These are phyloP conservation scores for Pyrus bretschneideri DNA, from an alignment of 306 rosid species.

Conservation along the genomic window DNA sequence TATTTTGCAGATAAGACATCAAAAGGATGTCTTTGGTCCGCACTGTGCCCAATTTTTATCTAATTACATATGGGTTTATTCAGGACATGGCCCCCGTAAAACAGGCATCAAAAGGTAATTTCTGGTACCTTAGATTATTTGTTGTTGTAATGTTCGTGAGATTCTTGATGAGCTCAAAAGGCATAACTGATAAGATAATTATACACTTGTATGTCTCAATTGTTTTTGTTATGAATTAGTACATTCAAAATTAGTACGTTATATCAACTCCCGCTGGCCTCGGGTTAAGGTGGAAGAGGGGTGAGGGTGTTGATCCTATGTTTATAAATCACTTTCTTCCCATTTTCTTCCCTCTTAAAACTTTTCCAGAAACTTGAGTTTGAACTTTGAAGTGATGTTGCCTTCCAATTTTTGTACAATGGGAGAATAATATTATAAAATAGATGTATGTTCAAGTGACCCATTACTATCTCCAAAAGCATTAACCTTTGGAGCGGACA, in stretches of 20 bases:
- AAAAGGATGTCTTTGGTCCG: conserved; percentile 55
- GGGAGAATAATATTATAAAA: background rate
- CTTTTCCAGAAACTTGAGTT: background rate
- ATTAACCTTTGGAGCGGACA: background rate
- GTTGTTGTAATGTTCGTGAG: background rate
- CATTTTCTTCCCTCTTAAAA: background rate
- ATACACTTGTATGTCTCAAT: background rate
- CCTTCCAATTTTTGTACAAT: background rate
- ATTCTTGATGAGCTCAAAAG: background rate
- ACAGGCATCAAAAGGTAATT: conserved; percentile 73
- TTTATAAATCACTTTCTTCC: background rate
- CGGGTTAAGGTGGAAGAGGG: background rate
- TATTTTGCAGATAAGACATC: conserved; percentile 64
- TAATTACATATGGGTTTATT: conserved; percentile 61
- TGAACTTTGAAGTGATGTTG: background rate
- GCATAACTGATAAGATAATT: background rate
- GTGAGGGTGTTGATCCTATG: background rate
- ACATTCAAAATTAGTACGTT: background rate
- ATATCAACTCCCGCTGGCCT: background rate
- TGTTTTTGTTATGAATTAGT: background rate
- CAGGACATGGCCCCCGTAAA: conserved; percentile 67
- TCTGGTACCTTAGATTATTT: background rate
- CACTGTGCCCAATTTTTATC: conserved; percentile 70
- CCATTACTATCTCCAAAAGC: background rate
- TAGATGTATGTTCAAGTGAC: background rate